A percentile compares a stretch with the other conserved stretches of the same genome.
phyloP scores from a whole-genome alignment of 164 flowering plant species.

The Chimonanthus salicifolius region DNA sequence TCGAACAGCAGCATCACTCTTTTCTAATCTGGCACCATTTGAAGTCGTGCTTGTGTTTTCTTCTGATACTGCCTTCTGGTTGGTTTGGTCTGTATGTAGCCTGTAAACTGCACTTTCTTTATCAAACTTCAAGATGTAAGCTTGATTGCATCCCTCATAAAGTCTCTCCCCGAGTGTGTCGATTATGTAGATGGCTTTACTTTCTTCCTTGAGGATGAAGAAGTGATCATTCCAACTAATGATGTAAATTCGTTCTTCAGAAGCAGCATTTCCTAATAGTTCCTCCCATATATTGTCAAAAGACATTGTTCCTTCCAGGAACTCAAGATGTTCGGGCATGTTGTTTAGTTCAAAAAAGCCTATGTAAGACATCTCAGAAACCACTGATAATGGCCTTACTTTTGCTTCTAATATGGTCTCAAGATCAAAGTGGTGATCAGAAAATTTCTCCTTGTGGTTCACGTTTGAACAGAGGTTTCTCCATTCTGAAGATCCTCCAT shows the following conservation, averaged over 20 bases:
- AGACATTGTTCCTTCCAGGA: conserved; percentile 89
- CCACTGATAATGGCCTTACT: conserved; percentile 62
- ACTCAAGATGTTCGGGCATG: conserved; percentile 58
- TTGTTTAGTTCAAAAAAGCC: conserved; percentile 90
- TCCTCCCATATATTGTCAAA: conserved; percentile 96
- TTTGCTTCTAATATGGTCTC: conserved; percentile 92
- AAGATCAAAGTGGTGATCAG: conserved; percentile 96
- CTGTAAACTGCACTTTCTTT: conserved; percentile 41
- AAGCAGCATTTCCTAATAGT: conserved; percentile 32
- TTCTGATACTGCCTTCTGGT: conserved; percentile 14
- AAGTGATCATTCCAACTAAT: conserved; percentile 99
- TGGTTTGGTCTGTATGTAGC: conserved; percentile 23
- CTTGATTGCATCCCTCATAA: conserved; percentile 87
- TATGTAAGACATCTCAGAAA: conserved; percentile 64
- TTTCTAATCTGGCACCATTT: conserved; percentile 22
- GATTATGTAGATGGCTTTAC: conserved; percentile 79
- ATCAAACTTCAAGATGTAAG: conserved; percentile 84
- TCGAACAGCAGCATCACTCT: conserved; percentile 36
- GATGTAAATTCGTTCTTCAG: conserved; percentile 53
- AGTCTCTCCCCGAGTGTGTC: conserved; percentile 98
- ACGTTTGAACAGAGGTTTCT: conserved; percentile 86
- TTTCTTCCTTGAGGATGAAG: conserved; percentile 81
- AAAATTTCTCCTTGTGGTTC: conserved; percentile 55
- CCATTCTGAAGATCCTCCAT: conserved; percentile 96
- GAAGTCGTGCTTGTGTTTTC: conserved; percentile 13